Evolutionary conservation across 352 stramenopile species (phyloP), one percentile per base, ranked within the genome.

Genomic region (Pythium scleroteichum): DNA sequence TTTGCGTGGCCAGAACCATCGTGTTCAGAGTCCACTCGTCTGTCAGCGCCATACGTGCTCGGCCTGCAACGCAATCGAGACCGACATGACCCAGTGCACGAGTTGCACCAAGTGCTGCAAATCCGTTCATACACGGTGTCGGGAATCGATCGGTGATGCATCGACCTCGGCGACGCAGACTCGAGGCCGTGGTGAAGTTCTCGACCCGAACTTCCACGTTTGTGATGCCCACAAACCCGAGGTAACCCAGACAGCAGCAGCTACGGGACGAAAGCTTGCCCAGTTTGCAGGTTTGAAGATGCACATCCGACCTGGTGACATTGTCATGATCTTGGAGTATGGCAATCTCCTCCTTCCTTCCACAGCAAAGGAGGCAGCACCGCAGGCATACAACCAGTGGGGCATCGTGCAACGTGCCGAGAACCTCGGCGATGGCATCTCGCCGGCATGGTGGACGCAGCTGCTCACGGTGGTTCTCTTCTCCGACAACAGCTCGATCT

Each of bases 241-340:
- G 14, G 17, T 26, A 14, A 44, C 39, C 46, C 27, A 58, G 62
- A 7, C 24, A 17, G 53, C 41, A 50, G 26, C 29, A 53, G n/a
- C 35, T 32, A 53, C 55, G 24, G 13, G 71, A 26, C 51, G 32
- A 7, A 49, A 62, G 40, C 19, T 10, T 17, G 61, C 53, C 2
- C 63, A 63, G 40, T 64, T 44, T 51, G 45, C 56, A 12, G 62
- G 56, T 6, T 58, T 82, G 44, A 72, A 72, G 59, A 65, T 66
- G 62, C 60, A 69, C 13, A 19, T 82, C 7, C 62, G 74, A 10
- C 49, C 72, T 13, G 80, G 79, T 7, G 81, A 92, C 57, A 48
- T 90, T 12, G 83, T 90, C 49, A 64, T 92, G 17, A 67, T 90
- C 8, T 68, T 92, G 2, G 80, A 92, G 49, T 87, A 87, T 48